These are phyloP conservation scores for Hypericum perforatum DNA, from an alignment of 345 rosid species.

Conservation along the genomic window DNA sequence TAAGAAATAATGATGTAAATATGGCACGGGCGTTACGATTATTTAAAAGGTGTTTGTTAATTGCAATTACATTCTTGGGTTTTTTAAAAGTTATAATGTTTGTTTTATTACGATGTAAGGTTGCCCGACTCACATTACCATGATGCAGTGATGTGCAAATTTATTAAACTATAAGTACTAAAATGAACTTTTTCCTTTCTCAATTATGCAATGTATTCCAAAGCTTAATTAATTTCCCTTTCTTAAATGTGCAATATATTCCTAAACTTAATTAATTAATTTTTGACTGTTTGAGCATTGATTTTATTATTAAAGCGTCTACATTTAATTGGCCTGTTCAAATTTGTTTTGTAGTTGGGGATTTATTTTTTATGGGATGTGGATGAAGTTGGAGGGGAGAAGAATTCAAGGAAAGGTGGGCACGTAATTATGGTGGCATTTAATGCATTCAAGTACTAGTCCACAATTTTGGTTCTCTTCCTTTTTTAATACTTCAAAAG, in stretches of 20 bases:
- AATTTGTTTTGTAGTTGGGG: constrained; percentile 5
- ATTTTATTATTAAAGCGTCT: too few species aligned
- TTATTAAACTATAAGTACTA: too few species aligned
- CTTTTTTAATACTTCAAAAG: background rate
- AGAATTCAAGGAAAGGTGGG: constrained; percentile 13
- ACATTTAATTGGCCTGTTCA: constrained; percentile 5
- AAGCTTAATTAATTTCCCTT: too few species aligned
- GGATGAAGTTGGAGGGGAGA: constrained; percentile 14
- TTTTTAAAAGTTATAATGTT: too few species aligned
- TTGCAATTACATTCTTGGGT: background rate
- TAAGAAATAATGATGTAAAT: background rate
- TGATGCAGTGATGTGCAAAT: too few species aligned
- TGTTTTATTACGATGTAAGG: too few species aligned
- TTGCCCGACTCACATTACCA: too few species aligned
- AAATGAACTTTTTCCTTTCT: too few species aligned
- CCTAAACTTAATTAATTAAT: too few species aligned
- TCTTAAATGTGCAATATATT: too few species aligned
- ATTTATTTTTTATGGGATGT: constrained; percentile 8
- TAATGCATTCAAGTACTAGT: constrained; percentile 14
- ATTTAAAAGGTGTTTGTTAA: too few species aligned
- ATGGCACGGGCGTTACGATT: background rate
- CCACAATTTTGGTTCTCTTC: constrained; percentile 7
- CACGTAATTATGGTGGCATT: constrained; percentile 12
- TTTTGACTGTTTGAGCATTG: background rate
- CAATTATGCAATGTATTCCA: too few species aligned